A percentile compares a stretch with the other conserved stretches of the same genome.
Conservation (phyloP, 495 filamentous ascomycete species). For the Thermothielavioides terrestris region DNA sequence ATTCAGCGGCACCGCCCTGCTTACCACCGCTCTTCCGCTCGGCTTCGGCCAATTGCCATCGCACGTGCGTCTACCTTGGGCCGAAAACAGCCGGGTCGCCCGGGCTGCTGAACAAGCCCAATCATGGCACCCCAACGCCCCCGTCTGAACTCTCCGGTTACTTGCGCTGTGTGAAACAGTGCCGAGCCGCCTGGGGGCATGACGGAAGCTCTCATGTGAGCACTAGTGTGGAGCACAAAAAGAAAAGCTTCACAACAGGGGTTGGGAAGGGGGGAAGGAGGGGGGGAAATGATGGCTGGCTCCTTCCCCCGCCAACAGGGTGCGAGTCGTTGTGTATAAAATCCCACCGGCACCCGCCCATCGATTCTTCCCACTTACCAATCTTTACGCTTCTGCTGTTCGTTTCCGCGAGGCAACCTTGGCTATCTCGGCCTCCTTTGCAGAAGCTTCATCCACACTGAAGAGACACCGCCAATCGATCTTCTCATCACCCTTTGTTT, state of each 20-base stretch:
- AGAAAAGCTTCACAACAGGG: neutral
- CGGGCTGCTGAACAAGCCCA: slow-evolving; percentile 4
- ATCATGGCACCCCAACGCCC: too few relatives aligned
- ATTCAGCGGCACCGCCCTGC: slow-evolving; percentile 15
- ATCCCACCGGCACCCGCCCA: neutral
- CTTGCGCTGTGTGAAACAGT: slow-evolving; percentile 10
- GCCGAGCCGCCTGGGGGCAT: neutral
- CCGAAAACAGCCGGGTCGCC: slow-evolving; percentile 6
- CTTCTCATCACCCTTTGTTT: neutral
- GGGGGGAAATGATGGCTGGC: too few relatives aligned
- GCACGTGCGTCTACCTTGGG: slow-evolving; percentile 18
- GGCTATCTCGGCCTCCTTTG: too few relatives aligned
- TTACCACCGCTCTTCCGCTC: neutral
- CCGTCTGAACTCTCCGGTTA: slow-evolving; percentile 10
- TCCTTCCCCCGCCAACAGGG: neutral
- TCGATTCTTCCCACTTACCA: neutral
- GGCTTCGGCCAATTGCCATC: slow-evolving; percentile 14
- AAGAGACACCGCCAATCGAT: neutral
- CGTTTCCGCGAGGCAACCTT: neutral
- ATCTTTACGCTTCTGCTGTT: neutral
- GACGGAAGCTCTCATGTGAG: slow-evolving; percentile 14
- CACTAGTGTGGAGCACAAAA: slow-evolving; percentile 15
- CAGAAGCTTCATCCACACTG: neutral
- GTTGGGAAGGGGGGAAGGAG: too few relatives aligned
- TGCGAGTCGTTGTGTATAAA: neutral